Evolutionary conservation across 768 basidiomycete species (phyloP), one percentile per base, ranked within the genome.

Genomic region (Pisolithus marmoratus): DNA sequence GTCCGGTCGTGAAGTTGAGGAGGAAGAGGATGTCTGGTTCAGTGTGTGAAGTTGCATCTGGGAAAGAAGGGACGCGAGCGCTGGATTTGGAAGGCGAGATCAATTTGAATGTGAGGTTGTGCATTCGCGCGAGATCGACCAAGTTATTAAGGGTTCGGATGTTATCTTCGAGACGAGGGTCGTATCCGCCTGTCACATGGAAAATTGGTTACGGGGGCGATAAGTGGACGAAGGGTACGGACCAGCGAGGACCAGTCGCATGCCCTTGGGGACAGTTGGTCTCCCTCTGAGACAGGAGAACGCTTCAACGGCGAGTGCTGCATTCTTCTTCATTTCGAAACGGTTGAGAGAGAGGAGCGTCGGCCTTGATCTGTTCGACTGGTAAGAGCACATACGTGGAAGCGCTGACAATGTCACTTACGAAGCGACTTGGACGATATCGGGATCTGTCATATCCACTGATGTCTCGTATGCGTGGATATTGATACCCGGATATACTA

Each of bases 401-500:
- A 8, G 22, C 1, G 31, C 12, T 14, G 9, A 37, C 1, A 34
- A 47, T 5, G 7, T 12, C 12, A 38, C 86, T 60, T 61, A 87
- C 85, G 84, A 87, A 20, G 63, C 51, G 4, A 87, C 66, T n/a
- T 74, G 72, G 12, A 61, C 44, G 6, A 87, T 75, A 49, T 86
- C 83, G 6, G 77, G 71, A 45, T 78, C 75, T 14, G 64, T 66
- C 50, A 55, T 51, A 52, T 78, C 70, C 8, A 77, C 63, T 0
- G 70, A 61, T 50, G 64, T 51, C 27, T 78, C 79, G 59, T 95
- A 97, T 0, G 84, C 83, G 3, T 77, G 70, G 17, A 91, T 71
- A 58, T 96, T 93, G 54, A 99, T 93, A 0, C 94, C 93, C 1
- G 96, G 96, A 65, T 97, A 94, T n/a, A 97, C 84, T n/a, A 96